Evolutionary conservation across 1,139 yeast genomes (phyloP), one percentile per base, ranked within the genome.

Genomic region (Blastobotrys arbuscula): DNA sequence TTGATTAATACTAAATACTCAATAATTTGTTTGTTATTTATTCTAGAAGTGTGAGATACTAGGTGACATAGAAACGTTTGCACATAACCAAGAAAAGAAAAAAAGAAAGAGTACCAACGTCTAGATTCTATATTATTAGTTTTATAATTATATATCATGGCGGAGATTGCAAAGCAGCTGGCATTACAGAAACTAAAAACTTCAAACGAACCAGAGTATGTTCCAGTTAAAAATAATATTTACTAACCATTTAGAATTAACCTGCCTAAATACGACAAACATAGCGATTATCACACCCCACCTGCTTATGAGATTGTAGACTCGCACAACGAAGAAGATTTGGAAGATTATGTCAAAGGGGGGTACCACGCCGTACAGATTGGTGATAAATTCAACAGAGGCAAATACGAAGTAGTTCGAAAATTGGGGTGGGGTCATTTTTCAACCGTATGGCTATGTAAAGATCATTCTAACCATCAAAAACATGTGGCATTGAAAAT

Each of bases 391-490:
- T 71, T 68, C 53, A 78, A 80, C 53, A 71, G 82, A 47, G 78
- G 78, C 20, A 70, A 77, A 41, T 88, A 88, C 64, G 74, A 78
- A 3, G 68, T 88, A 42, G 81, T 84, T 18, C 75, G 96, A 52
- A 88, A 88, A 64, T 71, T 88, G 4, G 96, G 96, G 7, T 86
- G 95, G 95, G 96, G 96, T 41, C 95, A 87, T 64, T 87, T 87
- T 61, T 81, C 89, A 31, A 86, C 95, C 1, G 96, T 87, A 31
- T 87, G 96, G 96, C 71, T 87, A 24, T 92, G 94, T 8, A 77
- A 73, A 52, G 92, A 84, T 50, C 50, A 48, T 3, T 52, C 56
- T 19, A 52, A 57, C 39, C 44, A 53, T 42, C 72, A 76, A 49
- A 71, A 72, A 43, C 88, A 83, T 61, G 95, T 85, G 34, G 96